Evolutionary conservation across 768 basidiomycete genomes (phyloP).

Genomic region (Russula foetens): DNA sequence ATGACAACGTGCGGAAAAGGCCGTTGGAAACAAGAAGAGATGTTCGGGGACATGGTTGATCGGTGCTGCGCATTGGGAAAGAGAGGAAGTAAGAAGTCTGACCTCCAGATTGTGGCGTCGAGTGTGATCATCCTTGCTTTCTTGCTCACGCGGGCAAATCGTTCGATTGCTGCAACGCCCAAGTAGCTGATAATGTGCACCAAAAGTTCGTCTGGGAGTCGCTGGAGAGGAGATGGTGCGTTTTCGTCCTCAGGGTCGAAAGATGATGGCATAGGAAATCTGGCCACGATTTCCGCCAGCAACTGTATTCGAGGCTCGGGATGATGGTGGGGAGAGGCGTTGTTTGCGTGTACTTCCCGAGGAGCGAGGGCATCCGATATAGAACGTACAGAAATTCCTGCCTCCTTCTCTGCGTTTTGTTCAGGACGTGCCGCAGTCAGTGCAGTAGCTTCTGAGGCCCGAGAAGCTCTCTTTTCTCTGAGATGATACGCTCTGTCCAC

Average conservation of each 20-base stretch:
- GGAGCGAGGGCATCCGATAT: slow-evolving; percentile 1
- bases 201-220: slow-evolving; percentile 71
- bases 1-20: background rate
- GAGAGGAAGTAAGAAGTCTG: slow-evolving; percentile 17
- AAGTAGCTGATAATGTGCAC: slow-evolving; percentile 57
- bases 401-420: background rate
- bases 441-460: background rate
- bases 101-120: slow-evolving; percentile 74
- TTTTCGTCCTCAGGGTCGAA: slow-evolving; percentile 70
- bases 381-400: background rate
- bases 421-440: background rate
- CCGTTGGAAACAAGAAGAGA: background rate
- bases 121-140: slow-evolving; percentile 68
- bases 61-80: background rate
- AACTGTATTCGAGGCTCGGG: slow-evolving; percentile 26
- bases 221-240: slow-evolving; percentile 43
- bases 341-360: background rate
- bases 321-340: slow-evolving; percentile 7
- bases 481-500: slow-evolving; percentile 66
- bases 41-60: background rate
- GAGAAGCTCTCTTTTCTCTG: slow-evolving; percentile 35
- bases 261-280: slow-evolving; percentile 39
- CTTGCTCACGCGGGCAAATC: slow-evolving; percentile 65
- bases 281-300: slow-evolving; percentile 40
- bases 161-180: slow-evolving; percentile 61